Evolutionary conservation across 2,329 filamentous ascomycete species (phyloP).

Genomic region (Echinosphaeria canescens): DNA sequence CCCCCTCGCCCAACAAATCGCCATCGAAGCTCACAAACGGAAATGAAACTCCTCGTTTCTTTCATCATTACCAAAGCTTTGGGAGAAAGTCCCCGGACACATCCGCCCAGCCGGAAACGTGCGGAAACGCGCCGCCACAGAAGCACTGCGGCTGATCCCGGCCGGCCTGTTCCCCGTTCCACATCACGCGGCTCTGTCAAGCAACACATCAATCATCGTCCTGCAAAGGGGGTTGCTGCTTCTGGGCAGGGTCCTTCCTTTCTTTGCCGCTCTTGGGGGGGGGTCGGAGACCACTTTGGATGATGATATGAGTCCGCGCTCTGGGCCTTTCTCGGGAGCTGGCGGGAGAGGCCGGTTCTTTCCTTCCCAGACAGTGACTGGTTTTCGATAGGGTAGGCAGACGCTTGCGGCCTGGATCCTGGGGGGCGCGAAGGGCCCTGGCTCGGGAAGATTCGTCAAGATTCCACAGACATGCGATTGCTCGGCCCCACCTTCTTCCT

Average conservation of each 20-base stretch:
- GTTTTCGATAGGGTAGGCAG: too few species aligned
- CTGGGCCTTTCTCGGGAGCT: conserved; percentile 5
- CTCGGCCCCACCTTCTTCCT: conserved; percentile 22
- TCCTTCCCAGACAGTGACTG: too few species aligned
- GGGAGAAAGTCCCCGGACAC: conserved; percentile 99
- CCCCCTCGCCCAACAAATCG: conserved; percentile 99
- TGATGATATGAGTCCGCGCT: conserved; percentile 79
- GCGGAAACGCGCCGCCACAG: conserved; percentile 99
- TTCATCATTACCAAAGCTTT: conserved; percentile 42
- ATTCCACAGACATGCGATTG: conserved; percentile 98
- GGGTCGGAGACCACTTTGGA: conserved; percentile 23
- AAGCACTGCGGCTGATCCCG: conserved; percentile 87
- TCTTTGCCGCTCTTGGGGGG: too few species aligned
- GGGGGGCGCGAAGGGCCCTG: conserved; percentile 24
- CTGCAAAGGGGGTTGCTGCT: too few species aligned
- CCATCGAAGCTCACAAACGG: conserved; percentile 97
- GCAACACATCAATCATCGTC: too few species aligned
- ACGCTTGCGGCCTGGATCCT: too few species aligned
- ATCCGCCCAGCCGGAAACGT: conserved; percentile 17
- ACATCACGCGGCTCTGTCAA: too few species aligned
- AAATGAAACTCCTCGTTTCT: conserved; percentile 23
- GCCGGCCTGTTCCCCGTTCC: conserved; percentile 27
- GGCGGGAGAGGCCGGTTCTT: too few species aligned
- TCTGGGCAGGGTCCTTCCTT: too few species aligned
- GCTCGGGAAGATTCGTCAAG: conserved; percentile 65